Conservation (phyloP, 805 yeast genomes). For the Candida ovalis region DNA sequence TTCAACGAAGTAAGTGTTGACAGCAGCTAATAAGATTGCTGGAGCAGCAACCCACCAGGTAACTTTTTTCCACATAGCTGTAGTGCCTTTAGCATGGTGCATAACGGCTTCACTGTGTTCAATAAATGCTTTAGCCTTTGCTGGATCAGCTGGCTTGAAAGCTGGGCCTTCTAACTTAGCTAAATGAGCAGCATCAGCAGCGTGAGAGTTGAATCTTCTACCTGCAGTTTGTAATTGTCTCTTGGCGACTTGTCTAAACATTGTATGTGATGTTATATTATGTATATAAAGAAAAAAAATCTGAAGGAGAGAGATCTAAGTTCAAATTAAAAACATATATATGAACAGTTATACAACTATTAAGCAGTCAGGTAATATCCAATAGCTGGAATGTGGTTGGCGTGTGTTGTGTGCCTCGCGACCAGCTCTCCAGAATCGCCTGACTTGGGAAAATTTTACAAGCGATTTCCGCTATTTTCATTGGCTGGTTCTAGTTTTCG, state of each 20-base stretch:
- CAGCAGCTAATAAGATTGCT: constrained; percentile 68
- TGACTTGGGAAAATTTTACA: not conserved
- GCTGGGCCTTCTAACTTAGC: constrained; percentile 37
- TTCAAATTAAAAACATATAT: too few species aligned
- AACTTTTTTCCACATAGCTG: constrained; percentile 82
- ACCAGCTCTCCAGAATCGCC: not conserved
- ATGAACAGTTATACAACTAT: too few species aligned
- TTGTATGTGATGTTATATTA: constrained; percentile 15
- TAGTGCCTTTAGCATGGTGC: constrained; percentile 77
- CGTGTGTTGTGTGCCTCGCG: too few species aligned
- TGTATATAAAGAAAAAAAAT: not conserved
- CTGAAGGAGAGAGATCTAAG: not conserved
- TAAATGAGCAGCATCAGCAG: constrained; percentile 7
- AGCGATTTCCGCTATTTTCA: not conserved
- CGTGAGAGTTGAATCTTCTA: constrained; percentile 30
- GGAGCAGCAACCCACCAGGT: constrained; percentile 80
- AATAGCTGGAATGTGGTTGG: too few species aligned
- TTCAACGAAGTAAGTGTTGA: constrained; percentile 80
- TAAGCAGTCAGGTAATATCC: too few species aligned
- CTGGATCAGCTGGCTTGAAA: constrained; percentile 46
- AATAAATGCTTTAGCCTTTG: constrained; percentile 69
- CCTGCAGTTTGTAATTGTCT: constrained; percentile 25
- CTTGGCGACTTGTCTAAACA: constrained; percentile 43
- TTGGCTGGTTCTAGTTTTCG: not conserved
- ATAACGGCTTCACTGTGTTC: constrained; percentile 58